Conservation (phyloP, 805 yeast species). For the Kodamaea hsintzibuensis region DNA sequence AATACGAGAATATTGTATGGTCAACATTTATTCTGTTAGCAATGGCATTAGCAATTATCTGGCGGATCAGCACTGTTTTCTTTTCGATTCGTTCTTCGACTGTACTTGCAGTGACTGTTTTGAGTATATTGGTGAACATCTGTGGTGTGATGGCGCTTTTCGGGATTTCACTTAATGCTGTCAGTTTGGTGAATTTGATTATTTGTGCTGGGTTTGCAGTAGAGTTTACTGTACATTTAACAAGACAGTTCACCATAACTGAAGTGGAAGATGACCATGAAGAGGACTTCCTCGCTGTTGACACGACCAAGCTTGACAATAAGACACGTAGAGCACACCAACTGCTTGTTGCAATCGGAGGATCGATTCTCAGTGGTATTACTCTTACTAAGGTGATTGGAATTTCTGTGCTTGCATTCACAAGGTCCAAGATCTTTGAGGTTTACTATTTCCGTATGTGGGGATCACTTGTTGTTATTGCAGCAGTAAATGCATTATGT, state of each 20-base stretch:
- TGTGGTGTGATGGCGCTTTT: constrained; percentile 79
- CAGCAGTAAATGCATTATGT: constrained; percentile 75
- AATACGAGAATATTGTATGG: constrained; percentile 67
- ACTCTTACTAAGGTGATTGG: constrained; percentile 89
- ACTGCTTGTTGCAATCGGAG: constrained; percentile 80
- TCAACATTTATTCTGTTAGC: constrained; percentile 56
- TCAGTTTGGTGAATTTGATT: constrained; percentile 81
- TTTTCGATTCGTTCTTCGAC: constrained; percentile 55
- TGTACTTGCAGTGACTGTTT: constrained; percentile 57
- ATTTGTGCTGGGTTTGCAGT: constrained; percentile 94
- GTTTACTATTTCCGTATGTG: constrained; percentile 95
- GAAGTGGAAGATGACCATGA: constrained; percentile 4
- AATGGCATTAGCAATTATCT: constrained; percentile 54
- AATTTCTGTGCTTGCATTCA: constrained; percentile 80
- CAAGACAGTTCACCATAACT: constrained; percentile 65
- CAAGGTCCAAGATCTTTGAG: constrained; percentile 84
- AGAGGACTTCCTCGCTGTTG: constrained; percentile 3
- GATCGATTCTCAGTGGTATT: constrained; percentile 87
- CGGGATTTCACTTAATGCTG: constrained; percentile 81
- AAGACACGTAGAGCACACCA: constrained; percentile 41
- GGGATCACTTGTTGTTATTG: constrained; percentile 74
- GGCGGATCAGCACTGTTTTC: constrained; percentile 52
- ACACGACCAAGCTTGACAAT: constrained; percentile 14
- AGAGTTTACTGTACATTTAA: constrained; percentile 88
- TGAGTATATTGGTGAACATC: constrained; percentile 66